Evolutionary conservation across 305 asterid genomes (phyloP).

Genomic region (Plantago lanceolata): DNA sequence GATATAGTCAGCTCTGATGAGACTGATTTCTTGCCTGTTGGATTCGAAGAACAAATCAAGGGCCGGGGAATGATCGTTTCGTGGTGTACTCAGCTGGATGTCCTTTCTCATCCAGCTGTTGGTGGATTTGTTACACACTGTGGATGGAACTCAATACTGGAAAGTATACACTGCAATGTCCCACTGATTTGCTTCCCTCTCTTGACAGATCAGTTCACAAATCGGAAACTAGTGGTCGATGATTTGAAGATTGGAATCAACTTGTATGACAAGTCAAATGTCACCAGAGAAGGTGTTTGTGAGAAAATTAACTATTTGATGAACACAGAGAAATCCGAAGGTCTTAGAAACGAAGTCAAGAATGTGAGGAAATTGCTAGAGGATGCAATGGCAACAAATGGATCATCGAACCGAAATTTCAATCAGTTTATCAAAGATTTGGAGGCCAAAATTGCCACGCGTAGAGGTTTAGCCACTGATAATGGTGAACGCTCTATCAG

Average conservation of each 20-base stretch:
- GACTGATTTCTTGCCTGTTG: constrained; percentile 44
- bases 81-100: constrained; percentile 67
- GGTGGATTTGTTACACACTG: constrained; percentile 80
- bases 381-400: constrained; percentile 2
- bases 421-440: constrained; percentile 10
- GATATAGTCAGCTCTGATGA: constrained; percentile 67
- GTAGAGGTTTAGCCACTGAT: neutral
- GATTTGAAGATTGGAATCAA: constrained; percentile 80
- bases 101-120: constrained; percentile 59
- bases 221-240: constrained; percentile 64
- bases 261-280: constrained; percentile 34
- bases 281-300: neutral
- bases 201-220: constrained; percentile 66
- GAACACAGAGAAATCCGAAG: neutral
- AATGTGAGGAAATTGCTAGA: neutral
- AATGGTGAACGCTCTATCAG: neutral
- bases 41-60: constrained; percentile 35
- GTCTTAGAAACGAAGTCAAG: constrained; percentile 6
- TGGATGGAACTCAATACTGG: constrained; percentile 85
- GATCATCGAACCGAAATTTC: neutral
- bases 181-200: constrained; percentile 70
- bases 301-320: constrained; percentile 8
- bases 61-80: constrained; percentile 60
- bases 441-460: constrained; percentile 5
- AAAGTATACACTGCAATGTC: constrained; percentile 62